These are phyloP conservation scores for Pseudogymnoascus verrucosus DNA, from an alignment of 2,329 filamentous ascomycete genomes.

Conservation along the genomic window DNA sequence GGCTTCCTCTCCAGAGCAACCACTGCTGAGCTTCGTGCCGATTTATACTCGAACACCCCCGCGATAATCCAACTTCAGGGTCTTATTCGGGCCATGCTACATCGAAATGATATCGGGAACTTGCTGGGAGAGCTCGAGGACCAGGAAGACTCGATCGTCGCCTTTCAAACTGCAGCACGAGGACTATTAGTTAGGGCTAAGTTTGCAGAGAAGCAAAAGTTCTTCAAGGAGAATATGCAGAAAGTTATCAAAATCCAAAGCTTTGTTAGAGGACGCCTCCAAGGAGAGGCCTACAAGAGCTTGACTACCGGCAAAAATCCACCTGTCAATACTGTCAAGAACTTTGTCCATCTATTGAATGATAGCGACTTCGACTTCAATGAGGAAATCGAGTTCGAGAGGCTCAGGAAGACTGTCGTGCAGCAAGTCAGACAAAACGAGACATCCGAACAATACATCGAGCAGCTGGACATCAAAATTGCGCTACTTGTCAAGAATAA, in stretches of 20 bases:
- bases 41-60: slow-evolving; percentile 60
- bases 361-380: slow-evolving; percentile 99
- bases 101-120: slow-evolving; percentile 64
- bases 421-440: slow-evolving; percentile 97
- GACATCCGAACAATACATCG: slow-evolving; percentile 94
- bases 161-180: slow-evolving; percentile 66
- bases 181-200: slow-evolving; percentile 64
- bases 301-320: slow-evolving; percentile 94
- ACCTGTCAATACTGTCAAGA: slow-evolving; percentile 92
- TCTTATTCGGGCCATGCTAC: slow-evolving; percentile 68
- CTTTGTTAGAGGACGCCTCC: slow-evolving; percentile 87
- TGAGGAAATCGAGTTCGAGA: slow-evolving; percentile 94
- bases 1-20: slow-evolving; percentile 57
- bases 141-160: slow-evolving; percentile 68
- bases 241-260: slow-evolving; percentile 99
- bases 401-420: slow-evolving; percentile 88
- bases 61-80: slow-evolving; percentile 66
- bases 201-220: slow-evolving; percentile 79
- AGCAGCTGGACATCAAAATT: slow-evolving; percentile 98
- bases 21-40: slow-evolving; percentile 55
- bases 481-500: slow-evolving; percentile 98
- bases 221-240: slow-evolving; percentile 95
- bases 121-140: slow-evolving; percentile 71
- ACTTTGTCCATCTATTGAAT: slow-evolving; percentile 94
- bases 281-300: slow-evolving; percentile 97